Conservation (phyloP, 73 alveolate genomes). For the Paramecium sonneborni region DNA sequence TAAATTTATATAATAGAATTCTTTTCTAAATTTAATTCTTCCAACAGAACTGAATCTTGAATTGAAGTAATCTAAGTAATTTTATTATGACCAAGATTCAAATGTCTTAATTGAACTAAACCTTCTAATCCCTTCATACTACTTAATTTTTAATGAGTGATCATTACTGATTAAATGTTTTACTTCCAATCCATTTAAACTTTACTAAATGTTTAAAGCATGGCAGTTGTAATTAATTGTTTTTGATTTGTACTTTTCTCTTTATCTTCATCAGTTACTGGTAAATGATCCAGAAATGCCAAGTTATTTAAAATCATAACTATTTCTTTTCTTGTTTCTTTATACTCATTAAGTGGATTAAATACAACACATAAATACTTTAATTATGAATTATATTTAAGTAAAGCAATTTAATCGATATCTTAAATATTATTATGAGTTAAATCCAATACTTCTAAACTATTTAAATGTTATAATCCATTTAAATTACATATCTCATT, state of each 20-base stretch:
- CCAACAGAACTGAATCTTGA: constrained; percentile 80
- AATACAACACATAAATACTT: constrained; percentile 73
- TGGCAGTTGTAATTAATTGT: neutral
- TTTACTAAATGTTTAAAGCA: constrained; percentile 56
- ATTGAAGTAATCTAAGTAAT: constrained; percentile 87
- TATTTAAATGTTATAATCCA: constrained; percentile 78
- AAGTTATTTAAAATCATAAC: constrained; percentile 66
- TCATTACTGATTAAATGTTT: constrained; percentile 64
- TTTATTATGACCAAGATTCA: constrained; percentile 85
- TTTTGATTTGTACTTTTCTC: constrained; percentile 51
- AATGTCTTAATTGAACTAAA: constrained; percentile 72
- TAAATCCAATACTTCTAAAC: constrained; percentile 83
- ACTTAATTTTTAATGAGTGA: constrained; percentile 73
- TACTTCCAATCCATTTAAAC: constrained; percentile 73
- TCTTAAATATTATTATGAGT: constrained; percentile 89
- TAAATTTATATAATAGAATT: constrained; percentile 85
- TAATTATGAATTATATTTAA: neutral
- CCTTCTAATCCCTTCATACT: constrained; percentile 72
- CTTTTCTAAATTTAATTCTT: constrained; percentile 90
- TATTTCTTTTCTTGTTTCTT: constrained; percentile 66
- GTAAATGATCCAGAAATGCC: constrained; percentile 68
- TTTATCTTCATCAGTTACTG: constrained; percentile 71
- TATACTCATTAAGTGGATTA: constrained; percentile 80
- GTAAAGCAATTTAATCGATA: constrained; percentile 72
- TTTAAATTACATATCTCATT: constrained; percentile 88